Evolutionary conservation across 352 stramenopile genomes (phyloP).

Genomic region (Thalassiosira ordinaria): DNA sequence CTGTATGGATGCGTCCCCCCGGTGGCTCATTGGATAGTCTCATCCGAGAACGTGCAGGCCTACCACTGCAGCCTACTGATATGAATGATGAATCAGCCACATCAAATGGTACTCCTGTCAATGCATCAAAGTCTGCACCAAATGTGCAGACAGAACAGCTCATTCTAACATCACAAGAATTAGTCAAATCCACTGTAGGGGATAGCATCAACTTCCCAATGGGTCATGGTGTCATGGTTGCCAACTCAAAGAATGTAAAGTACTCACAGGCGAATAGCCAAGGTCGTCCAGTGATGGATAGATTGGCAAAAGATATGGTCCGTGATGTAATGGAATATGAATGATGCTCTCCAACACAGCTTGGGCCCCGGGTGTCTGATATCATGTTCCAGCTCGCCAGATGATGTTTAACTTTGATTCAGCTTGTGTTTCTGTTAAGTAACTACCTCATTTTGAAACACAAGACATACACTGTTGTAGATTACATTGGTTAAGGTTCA

Average conservation of each 20-base stretch:
- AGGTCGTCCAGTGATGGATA: slow-evolving; percentile 75
- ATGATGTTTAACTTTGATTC: too few relatives aligned
- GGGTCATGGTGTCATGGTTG: slow-evolving; percentile 82
- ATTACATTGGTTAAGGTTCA: too few relatives aligned
- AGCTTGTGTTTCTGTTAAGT: too few relatives aligned
- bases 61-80: neutral
- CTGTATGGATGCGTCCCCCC: slow-evolving; percentile 21
- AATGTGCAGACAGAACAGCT: slow-evolving; percentile 17
- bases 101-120: neutral
- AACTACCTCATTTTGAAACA: too few relatives aligned
- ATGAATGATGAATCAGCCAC: neutral
- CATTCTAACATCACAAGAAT: slow-evolving; percentile 65
- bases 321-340: slow-evolving; percentile 58
- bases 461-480: too few relatives aligned
- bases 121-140: neutral
- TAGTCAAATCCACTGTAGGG: slow-evolving; percentile 45
- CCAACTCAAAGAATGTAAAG: slow-evolving; percentile 63
- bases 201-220: slow-evolving; percentile 69
- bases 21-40: slow-evolving; percentile 46
- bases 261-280: slow-evolving; percentile 69
- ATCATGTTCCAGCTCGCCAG: too few relatives aligned
- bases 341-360: too few relatives aligned
- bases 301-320: slow-evolving; percentile 70
- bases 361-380: too few relatives aligned
- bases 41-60: slow-evolving; percentile 30